Evolutionary conservation across 2,329 filamentous ascomycete genomes (phyloP).

Genomic region (Pseudovirgaria hyperparasitica): DNA sequence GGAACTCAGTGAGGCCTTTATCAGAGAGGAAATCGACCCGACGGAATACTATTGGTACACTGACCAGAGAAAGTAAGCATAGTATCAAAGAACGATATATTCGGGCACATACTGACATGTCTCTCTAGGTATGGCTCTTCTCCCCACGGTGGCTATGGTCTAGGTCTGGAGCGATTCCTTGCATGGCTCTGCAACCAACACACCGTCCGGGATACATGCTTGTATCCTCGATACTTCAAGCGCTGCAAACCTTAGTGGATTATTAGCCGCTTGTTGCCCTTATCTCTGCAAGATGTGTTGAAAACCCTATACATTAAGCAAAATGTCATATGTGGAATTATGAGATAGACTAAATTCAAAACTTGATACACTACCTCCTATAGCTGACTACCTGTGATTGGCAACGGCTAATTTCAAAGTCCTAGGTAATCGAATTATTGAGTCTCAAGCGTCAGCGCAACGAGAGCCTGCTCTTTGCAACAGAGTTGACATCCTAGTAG

Average conservation of each 20-base stretch:
- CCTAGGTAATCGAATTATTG: no score
- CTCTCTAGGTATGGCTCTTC: constrained; percentile 66
- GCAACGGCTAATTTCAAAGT: no score
- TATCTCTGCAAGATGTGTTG: neutral
- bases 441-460: no score
- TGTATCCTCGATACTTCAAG: constrained; percentile 73
- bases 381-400: no score
- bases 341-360: no score
- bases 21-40: constrained; percentile 73
- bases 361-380: no score
- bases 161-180: constrained; percentile 75
- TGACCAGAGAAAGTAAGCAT: constrained; percentile 78
- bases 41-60: constrained; percentile 97
- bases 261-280: neutral
- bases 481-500: no score
- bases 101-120: constrained; percentile 9
- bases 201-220: constrained; percentile 54
- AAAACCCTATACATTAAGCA: no score
- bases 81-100: neutral
- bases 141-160: constrained; percentile 84
- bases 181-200: constrained; percentile 56
- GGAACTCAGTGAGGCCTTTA: constrained; percentile 78
- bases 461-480: no score
- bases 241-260: constrained; percentile 57
- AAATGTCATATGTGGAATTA: no score